A percentile compares a stretch with the other conserved stretches of the same genome.
phyloP scores from a whole-genome alignment of 257 asterid species.

The Solanum gandarillasii region DNA sequence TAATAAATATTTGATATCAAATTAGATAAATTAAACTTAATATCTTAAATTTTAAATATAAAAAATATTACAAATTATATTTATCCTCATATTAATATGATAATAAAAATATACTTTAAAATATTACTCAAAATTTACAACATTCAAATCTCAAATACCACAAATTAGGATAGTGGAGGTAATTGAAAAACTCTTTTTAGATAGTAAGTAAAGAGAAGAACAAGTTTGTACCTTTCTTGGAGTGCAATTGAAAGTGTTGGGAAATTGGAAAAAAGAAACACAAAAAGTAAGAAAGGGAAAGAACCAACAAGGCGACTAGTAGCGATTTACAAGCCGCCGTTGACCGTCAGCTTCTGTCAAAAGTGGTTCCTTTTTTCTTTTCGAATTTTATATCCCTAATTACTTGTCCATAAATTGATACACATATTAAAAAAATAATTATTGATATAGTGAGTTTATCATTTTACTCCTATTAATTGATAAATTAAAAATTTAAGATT shows the following conservation, averaged over 20 bases:
- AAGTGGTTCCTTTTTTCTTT: background rate
- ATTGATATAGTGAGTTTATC: too few relatives aligned
- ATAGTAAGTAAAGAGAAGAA: background rate
- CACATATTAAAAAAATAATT: too few relatives aligned
- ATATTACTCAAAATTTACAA: background rate
- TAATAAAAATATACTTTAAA: background rate
- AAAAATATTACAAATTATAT: too few relatives aligned
- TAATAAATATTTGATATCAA: too few relatives aligned
- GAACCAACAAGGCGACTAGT: conserved; percentile 31
- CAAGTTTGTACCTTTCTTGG: background rate
- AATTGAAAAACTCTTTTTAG: background rate
- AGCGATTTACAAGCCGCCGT: conserved; percentile 27
- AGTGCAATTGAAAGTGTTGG: background rate
- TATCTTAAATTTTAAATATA: too few relatives aligned
- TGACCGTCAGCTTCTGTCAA: conserved; percentile 8
- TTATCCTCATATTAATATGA: too few relatives aligned
- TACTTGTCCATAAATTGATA: too few relatives aligned
- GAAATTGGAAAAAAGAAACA: background rate
- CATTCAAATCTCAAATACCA: background rate
- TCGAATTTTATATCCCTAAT: background rate
- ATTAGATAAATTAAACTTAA: too few relatives aligned
- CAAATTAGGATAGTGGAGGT: background rate
- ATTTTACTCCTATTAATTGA: too few relatives aligned
- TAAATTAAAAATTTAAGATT: too few relatives aligned
- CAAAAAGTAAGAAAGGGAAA: background rate